These are phyloP conservation scores for Candida maltosa DNA, from an alignment of 805 yeast species.

Conservation along the genomic window DNA sequence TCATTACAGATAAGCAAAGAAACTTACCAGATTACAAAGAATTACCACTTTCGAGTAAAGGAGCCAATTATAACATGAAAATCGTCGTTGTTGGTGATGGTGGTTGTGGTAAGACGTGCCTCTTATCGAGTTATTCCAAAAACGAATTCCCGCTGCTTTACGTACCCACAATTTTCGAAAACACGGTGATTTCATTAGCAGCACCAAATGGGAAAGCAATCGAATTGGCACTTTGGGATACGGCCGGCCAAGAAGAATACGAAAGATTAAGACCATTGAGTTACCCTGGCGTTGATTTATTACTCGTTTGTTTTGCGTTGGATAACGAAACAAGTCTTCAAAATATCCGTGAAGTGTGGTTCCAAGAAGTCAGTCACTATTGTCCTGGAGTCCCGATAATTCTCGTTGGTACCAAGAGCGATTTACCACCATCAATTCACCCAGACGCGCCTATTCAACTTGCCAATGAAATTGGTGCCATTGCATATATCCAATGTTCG, in stretches of 20 bases:
- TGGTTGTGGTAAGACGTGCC: slow-evolving; percentile 86
- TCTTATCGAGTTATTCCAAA: slow-evolving; percentile 64
- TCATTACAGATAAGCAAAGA: slow-evolving; percentile 35
- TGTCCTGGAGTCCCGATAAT: slow-evolving; percentile 78
- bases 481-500: slow-evolving; percentile 75
- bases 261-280: slow-evolving; percentile 75
- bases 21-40: slow-evolving; percentile 31
- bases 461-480: slow-evolving; percentile 63
- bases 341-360: slow-evolving; percentile 79
- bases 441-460: slow-evolving; percentile 49
- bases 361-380: slow-evolving; percentile 79
- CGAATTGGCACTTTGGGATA: slow-evolving; percentile 81
- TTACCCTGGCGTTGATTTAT: slow-evolving; percentile 74
- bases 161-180: slow-evolving; percentile 83
- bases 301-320: slow-evolving; percentile 73
- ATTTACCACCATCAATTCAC: slow-evolving; percentile 41
- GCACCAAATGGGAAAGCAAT: slow-evolving; percentile 73
- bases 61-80: slow-evolving; percentile 37
- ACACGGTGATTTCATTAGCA: slow-evolving; percentile 64
- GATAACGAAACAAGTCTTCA: slow-evolving; percentile 60
- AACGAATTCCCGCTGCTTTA: slow-evolving; percentile 69
- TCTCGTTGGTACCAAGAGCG: slow-evolving; percentile 81
- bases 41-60: slow-evolving; percentile 20
- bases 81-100: slow-evolving; percentile 87
- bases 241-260: slow-evolving; percentile 88